phyloP scores from a whole-genome alignment of 1,139 yeast genomes.

The Meyerozyma athensensis region DNA sequence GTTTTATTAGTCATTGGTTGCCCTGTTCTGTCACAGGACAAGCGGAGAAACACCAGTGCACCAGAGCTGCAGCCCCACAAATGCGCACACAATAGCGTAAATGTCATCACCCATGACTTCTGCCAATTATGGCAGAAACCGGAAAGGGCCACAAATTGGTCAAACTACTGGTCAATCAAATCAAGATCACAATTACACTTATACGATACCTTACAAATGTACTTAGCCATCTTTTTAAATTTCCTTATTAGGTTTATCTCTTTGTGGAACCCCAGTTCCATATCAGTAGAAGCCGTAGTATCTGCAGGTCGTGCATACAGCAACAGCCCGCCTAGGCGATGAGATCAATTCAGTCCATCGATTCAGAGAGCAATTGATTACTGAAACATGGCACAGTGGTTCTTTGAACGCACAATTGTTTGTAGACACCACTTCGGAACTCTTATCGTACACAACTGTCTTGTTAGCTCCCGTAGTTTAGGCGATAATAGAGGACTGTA shows the following conservation, averaged over 20 bases:
- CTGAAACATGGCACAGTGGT: too few species aligned
- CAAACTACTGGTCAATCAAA: too few species aligned
- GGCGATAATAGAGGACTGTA: not conserved
- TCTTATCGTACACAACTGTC: too few species aligned
- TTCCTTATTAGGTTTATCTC: slow-evolving; percentile 1
- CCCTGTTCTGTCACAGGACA: too few species aligned
- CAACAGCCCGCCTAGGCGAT: slow-evolving; percentile 1
- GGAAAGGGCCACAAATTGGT: too few species aligned
- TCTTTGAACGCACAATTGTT: too few species aligned
- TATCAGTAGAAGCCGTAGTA: not conserved
- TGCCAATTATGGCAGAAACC: not conserved
- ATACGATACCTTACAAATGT: too few species aligned
- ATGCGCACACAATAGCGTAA: not conserved
- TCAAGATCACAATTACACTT: too few species aligned
- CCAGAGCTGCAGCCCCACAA: not conserved
- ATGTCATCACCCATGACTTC: not conserved
- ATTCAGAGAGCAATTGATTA: not conserved
- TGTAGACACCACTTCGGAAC: too few species aligned
- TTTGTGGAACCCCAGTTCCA: slow-evolving; percentile 1
- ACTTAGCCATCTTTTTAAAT: not conserved
- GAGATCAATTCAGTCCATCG: not conserved
- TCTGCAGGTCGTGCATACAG: not conserved
- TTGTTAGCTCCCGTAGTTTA: too few species aligned
- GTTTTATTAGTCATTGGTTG: too few species aligned
- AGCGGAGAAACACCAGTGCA: not conserved